Evolutionary conservation across 2,329 filamentous ascomycete species (phyloP), one percentile per base, ranked within the genome.

Genomic region (Cytospora leucostoma): DNA sequence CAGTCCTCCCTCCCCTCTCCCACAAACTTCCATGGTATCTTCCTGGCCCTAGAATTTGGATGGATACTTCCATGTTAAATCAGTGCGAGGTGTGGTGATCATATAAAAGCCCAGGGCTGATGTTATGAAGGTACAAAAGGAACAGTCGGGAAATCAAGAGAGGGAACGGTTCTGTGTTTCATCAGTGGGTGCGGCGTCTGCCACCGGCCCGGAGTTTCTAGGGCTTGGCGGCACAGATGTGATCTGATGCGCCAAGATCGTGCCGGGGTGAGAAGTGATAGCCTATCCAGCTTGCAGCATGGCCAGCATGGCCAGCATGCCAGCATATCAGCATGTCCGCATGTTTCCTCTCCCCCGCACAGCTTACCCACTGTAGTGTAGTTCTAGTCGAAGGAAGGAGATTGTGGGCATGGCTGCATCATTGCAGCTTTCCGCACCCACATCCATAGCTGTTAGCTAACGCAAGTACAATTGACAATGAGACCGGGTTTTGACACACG

Each of bases 171-270:
- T 54, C 38, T 60, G 37, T 37, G 58, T 54, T 60, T 60, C 58
- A 60, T 53, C 57, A 52, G 56, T n/a, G 37, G 47, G 38, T 52
- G 27, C 27, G 44, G 50, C 53, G 58, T 50, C 52, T 38, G 50
- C 56, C 58, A 53, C 35, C 50, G 35, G 40, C 50, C 58, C 47
- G 50, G 58, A 51, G 37, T 49, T 35, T 54, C 44, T 51, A 44
- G 40, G 40, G 40, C 40, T 44, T 44, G 40, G 40, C 40, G 40
- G 40, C 58, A 50, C 50, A 60, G 58, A 60, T 60, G 58, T 60
- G 58, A 60, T 60, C 58, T 60, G 58, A 60, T 60, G 44, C 50
- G 58, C 54, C 58, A 60, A 60, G 58, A 60, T 60, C 58, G 58
- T 11, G 21, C 58, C 38, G 50, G 58, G 50, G 47, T 60, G 58